Evolutionary conservation across 805 yeast genomes (phyloP), one percentile per base, ranked within the genome.

Genomic region (Candida insectorum): DNA sequence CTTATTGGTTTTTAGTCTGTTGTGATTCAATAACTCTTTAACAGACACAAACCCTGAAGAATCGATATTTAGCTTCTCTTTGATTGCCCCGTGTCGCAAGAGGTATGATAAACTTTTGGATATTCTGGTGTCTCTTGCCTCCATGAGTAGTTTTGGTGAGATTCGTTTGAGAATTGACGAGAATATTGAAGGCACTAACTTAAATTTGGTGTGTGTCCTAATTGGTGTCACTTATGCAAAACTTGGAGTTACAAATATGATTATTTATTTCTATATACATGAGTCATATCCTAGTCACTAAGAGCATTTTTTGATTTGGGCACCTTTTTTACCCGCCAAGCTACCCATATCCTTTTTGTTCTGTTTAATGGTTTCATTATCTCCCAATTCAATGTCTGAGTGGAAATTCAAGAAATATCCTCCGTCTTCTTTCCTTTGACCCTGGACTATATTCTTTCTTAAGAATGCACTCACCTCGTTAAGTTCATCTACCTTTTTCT

Each of bases 381-480:
- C 96, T 13, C 97, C 97, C 33, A 91, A 65, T 58, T 91, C 97
- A 0, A 94, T 85, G 30, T 82, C 77, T 30, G 75, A 60, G 52
- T 87, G 96, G 45, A 91, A 79, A 45, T 81, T 81, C 48, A 91
- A 67, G 31, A 61, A 57, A 50, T 69, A 76, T 30, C 62, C 71
- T 2, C 66, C 71, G 11, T 63, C 63, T 2, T 56, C 63, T 33
- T 64, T 56, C 46, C 61, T 71, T 40, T 60, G 65, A 6, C 95
- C 97, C 60, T 91, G 98, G 3, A 91, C 97, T n/a, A 91, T 69
- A 56, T 91, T 91, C 38, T 71, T 66, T 30, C 73, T 66, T 37
- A 91, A 64, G 43, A 88, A 81, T 25, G 56, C 53, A 1, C 89
- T 77, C n/a, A 91, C 82, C 12, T 81, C 89, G 33, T 79, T 73